These are phyloP conservation scores for Gracilaria caudata DNA, from an alignment of 23 red algal genomes.

Conservation along the genomic window DNA sequence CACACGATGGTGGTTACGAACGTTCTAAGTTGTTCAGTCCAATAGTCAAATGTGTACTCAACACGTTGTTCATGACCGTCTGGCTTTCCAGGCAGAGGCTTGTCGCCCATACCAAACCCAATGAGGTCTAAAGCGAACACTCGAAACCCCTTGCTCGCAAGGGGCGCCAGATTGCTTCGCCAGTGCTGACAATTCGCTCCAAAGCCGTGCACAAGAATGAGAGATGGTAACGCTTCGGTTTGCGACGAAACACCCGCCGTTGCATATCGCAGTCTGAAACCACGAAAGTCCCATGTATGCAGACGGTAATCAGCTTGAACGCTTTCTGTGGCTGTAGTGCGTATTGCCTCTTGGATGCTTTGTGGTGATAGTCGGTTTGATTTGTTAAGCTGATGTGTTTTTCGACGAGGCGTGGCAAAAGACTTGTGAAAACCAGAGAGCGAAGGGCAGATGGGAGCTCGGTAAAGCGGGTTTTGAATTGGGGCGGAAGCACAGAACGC, in stretches of 20 bases:
- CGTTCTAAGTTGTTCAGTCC: slow-evolving; percentile 74
- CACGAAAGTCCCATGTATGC: slow-evolving; percentile 37
- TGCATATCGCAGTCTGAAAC: slow-evolving; percentile 45
- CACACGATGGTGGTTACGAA: slow-evolving; percentile 74
- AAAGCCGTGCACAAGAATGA: slow-evolving; percentile 96
- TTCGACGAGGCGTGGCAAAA: not conserved
- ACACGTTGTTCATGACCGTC: slow-evolving; percentile 39
- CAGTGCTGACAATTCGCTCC: slow-evolving; percentile 89
- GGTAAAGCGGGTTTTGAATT: not conserved
- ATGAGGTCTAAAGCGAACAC: slow-evolving; percentile 87
- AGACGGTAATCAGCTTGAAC: slow-evolving; percentile 13
- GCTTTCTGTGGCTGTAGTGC: not conserved
- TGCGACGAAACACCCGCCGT: not conserved
- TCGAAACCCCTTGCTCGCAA: slow-evolving; percentile 51
- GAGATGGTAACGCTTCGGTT: slow-evolving; percentile 15
- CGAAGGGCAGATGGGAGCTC: not conserved
- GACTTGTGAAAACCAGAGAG: not conserved
- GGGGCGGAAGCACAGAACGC: not conserved
- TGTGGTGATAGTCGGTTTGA: not conserved
- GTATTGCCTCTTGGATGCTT: slow-evolving; percentile 17
- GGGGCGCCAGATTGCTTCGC: slow-evolving; percentile 64
- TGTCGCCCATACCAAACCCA: slow-evolving; percentile 95
- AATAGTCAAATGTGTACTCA: slow-evolving; percentile 90
- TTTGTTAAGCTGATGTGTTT: not conserved
- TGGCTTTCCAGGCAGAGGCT: slow-evolving; percentile 49